These are phyloP conservation scores for Rhizoclosmatium globosum DNA, from an alignment of 192 early-diverging fungal species.

Conservation along the genomic window DNA sequence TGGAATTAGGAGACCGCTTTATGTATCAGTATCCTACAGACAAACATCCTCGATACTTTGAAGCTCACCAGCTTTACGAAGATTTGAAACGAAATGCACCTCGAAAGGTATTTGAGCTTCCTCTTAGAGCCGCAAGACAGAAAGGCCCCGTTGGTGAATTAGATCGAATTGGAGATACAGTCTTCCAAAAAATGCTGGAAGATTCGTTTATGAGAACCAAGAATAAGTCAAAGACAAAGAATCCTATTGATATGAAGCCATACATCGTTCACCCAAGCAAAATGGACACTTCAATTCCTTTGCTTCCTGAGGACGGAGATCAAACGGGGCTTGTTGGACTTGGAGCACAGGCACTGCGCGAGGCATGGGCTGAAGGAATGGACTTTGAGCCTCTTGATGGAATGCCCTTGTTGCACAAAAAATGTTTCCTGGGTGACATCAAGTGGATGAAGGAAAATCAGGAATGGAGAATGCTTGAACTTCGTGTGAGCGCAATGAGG, in stretches of 20 bases:
- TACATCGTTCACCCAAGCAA: neutral
- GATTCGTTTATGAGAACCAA: neutral
- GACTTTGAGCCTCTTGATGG: neutral
- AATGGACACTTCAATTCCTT: neutral
- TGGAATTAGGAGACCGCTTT: neutral
- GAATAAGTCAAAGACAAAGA: neutral
- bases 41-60: neutral
- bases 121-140: neutral
- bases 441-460: constrained; percentile 13
- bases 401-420: constrained; percentile 12
- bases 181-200: neutral
- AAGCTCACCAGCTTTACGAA: neutral
- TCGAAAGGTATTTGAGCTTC: neutral
- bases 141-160: neutral
- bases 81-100: neutral
- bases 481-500: neutral
- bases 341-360: neutral
- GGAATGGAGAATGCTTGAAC: neutral
- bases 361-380: constrained; percentile 19
- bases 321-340: neutral
- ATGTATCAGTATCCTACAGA: neutral
- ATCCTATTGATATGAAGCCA: neutral
- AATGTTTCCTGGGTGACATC: constrained; percentile 18
- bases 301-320: constrained; percentile 15
- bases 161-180: neutral